Evolutionary conservation across 495 filamentous ascomycete genomes (phyloP), one percentile per base, ranked within the genome.

Genomic region (Chaetomium cochliodes): DNA sequence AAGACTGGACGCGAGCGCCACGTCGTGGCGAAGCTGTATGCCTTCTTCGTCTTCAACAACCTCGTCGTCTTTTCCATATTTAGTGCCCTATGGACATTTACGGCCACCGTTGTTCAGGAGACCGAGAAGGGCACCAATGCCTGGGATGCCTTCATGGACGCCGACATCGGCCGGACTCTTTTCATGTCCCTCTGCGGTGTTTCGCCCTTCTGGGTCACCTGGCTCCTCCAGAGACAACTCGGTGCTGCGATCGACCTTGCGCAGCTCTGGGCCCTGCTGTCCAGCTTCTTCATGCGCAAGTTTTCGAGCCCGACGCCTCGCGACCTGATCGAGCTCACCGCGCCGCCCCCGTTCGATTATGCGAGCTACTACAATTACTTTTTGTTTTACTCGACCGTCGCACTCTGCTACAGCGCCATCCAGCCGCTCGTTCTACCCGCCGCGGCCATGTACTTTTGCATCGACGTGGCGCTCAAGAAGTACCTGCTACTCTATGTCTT

Each of bases 31-130:
- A 94, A 96, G 72, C 83, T 99, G 2, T 99, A 97, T 74, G 82
- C 91, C 16, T 99, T 99, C 78, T 98, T 98, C 78, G 86, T 98
- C 53, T 91, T 99, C 84, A 99, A 99, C 81, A 97, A 98, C 73
- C 78, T 98, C 53, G 76, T 98, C 69, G 87, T 98, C 63, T 97
- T 97, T 78, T 96, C 92, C 22, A 77, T 96, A 20, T 99, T 99
- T 76, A 80, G 82, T 69, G 87, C 89, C 16, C 76, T 91, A 12
- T 97, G 90, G 88, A 81, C 77, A 3, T 91, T 91, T 69, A 78
- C 91, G 16, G 70, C 86, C 0, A 81, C 78, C 9, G 87, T 94
- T 59, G 79, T 96, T 62, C 59, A 79, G 25, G 72, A 82, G 20
- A 81, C 85, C 0, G 44, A 58, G 2, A 77, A 80, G 0, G 76